phyloP scores from a whole-genome alignment of 2,329 filamentous ascomycete species.

The Talaromyces piceae region DNA sequence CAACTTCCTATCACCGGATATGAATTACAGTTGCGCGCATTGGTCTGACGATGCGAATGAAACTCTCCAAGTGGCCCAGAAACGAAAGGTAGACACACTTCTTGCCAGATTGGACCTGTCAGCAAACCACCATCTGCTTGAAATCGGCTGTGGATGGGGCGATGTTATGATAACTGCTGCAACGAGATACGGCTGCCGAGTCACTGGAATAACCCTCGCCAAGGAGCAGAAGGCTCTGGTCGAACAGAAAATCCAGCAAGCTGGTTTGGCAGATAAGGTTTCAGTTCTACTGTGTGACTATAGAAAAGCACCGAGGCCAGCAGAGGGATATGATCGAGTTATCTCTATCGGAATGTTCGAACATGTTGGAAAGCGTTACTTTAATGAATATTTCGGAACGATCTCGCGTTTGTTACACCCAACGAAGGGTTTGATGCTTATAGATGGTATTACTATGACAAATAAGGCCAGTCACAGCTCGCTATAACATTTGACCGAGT shows the following conservation, averaged over 20 bases:
- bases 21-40: constrained; percentile 49
- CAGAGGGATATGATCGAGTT: constrained; percentile 58
- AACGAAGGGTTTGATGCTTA: constrained; percentile 57
- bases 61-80: constrained; percentile 50
- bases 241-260: constrained; percentile 55
- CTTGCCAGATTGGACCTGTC: constrained; percentile 60
- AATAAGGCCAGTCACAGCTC: constrained; percentile 41
- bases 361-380: constrained; percentile 60
- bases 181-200: constrained; percentile 56
- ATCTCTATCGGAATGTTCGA: constrained; percentile 74
- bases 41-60: constrained; percentile 50
- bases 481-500: background rate
- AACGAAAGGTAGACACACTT: constrained; percentile 59
- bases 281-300: constrained; percentile 64
- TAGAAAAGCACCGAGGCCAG: constrained; percentile 50
- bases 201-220: constrained; percentile 62
- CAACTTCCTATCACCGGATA: constrained; percentile 19
- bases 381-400: constrained; percentile 60
- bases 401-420: constrained; percentile 58
- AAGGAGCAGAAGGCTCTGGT: constrained; percentile 62
- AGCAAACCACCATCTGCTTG: constrained; percentile 59
- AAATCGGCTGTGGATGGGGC: constrained; percentile 72
- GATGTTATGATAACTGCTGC: constrained; percentile 66
- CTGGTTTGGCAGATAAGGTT: constrained; percentile 54
- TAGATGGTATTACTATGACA: constrained; percentile 73